phyloP scores from a whole-genome alignment of 495 filamentous ascomycete genomes.

The Neohortaea acidophila region DNA sequence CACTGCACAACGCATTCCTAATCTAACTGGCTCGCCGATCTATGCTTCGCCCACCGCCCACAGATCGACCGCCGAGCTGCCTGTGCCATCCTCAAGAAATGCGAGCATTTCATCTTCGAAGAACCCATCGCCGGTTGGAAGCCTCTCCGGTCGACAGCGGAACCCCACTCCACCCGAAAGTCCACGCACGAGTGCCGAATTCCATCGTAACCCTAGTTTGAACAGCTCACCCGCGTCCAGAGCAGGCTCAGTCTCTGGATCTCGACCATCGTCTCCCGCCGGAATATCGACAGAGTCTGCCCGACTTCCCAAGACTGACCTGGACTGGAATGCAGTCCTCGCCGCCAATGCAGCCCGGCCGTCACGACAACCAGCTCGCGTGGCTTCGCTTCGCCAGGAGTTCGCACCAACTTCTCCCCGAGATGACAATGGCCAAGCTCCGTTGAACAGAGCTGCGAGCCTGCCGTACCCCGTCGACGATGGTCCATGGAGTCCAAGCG shows the following conservation, averaged over 20 bases:
- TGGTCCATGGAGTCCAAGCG: slow-evolving; percentile 3
- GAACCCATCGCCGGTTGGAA: neutral
- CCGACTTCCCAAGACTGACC: slow-evolving; percentile 10
- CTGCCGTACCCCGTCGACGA: slow-evolving; percentile 14
- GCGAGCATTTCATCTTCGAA: too few species aligned
- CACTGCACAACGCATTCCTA: neutral
- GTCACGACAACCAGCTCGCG: slow-evolving; percentile 13
- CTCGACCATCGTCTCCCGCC: slow-evolving; percentile 16
- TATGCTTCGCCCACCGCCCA: slow-evolving; percentile 1
- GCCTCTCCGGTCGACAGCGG: neutral
- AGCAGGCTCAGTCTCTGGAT: slow-evolving; percentile 5
- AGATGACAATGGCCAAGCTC: neutral
- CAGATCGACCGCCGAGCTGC: too few species aligned
- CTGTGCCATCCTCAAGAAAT: too few species aligned
- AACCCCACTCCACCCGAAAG: neutral
- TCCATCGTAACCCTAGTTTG: neutral
- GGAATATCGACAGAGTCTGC: slow-evolving; percentile 6
- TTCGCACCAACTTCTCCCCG: neutral
- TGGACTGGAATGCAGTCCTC: slow-evolving; percentile 16
- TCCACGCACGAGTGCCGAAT: slow-evolving; percentile 6
- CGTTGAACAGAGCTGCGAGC: neutral
- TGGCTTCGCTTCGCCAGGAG: slow-evolving; percentile 12
- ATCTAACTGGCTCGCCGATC: neutral
- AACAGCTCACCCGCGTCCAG: slow-evolving; percentile 3
- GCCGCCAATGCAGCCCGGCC: slow-evolving; percentile 12